Percentiles rank a stretch among this genome's conserved stretches.
Evolutionary conservation across 352 stramenopile genomes (phyloP).

Genomic region (Pythium pyrilobum): DNA sequence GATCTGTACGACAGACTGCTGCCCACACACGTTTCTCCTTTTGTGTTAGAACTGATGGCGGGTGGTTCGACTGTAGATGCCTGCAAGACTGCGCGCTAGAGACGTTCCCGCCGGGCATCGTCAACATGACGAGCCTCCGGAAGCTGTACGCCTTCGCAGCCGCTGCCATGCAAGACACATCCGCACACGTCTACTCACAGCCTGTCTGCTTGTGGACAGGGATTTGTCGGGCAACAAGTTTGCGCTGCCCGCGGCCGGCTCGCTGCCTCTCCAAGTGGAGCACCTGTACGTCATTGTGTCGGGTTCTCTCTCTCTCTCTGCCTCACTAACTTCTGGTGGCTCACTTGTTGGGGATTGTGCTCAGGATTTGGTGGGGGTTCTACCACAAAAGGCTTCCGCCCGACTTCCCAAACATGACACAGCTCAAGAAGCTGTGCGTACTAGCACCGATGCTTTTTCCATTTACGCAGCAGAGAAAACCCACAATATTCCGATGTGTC

Average conservation of each 20-base stretch:
- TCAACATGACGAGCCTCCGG: conserved; percentile 6
- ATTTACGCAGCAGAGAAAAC: too few species aligned
- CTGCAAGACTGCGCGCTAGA: conserved; percentile 13
- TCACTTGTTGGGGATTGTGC: too few species aligned
- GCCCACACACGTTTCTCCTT: not conserved
- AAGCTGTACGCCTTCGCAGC: conserved; percentile 7
- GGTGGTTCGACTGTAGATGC: not conserved
- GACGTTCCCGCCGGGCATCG: conserved; percentile 1
- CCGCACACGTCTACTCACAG: too few species aligned
- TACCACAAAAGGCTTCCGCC: conserved; percentile 26
- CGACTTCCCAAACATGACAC: conserved; percentile 26
- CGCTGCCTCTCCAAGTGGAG: conserved; percentile 15
- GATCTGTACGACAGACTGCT: conserved; percentile 1
- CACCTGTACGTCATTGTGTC: conserved; percentile 7
- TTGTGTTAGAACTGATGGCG: too few species aligned
- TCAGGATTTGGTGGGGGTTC: conserved; percentile 21
- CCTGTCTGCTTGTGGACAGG: not conserved
- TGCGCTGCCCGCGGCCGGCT: not conserved
- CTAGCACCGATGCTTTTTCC: too few species aligned
- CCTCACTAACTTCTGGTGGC: too few species aligned
- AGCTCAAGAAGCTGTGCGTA: conserved; percentile 30
- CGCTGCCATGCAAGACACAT: too few species aligned
- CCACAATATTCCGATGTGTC: too few species aligned
- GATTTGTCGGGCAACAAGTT: conserved; percentile 17
- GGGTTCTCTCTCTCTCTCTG: too few species aligned